These are phyloP conservation scores for Penicillium sp. DNA, from an alignment of 2,329 filamentous ascomycete species.

Conservation along the genomic window DNA sequence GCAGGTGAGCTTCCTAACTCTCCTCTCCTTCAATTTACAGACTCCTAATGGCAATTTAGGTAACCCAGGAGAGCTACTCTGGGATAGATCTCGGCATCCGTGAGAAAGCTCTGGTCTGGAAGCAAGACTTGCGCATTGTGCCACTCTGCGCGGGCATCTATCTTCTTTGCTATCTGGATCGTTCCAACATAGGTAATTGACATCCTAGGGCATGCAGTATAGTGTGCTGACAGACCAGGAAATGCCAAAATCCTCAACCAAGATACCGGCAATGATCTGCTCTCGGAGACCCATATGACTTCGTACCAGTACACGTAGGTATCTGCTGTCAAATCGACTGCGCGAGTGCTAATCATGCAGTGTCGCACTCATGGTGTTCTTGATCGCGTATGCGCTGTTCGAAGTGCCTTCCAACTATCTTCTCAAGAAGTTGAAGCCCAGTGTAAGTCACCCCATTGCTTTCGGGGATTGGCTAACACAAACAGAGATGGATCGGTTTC, in stretches of 20 bases:
- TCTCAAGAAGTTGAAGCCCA: slow-evolving; percentile 42
- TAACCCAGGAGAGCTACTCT: too few species aligned
- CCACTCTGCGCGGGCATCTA: slow-evolving; percentile 57
- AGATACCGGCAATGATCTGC: slow-evolving; percentile 52
- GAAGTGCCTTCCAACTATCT: slow-evolving; percentile 46
- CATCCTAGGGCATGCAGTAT: too few species aligned
- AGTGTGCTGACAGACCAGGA: slow-evolving; percentile 23
- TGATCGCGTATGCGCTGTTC: slow-evolving; percentile 43
- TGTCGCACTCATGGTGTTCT: slow-evolving; percentile 42
- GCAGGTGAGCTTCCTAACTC: too few species aligned
- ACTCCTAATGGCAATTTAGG: too few species aligned
- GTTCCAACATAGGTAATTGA: slow-evolving; percentile 62
- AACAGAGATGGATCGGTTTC: slow-evolving; percentile 41
- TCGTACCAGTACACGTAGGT: slow-evolving; percentile 51
- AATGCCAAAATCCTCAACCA: slow-evolving; percentile 60
- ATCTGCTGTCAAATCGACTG: too few species aligned
- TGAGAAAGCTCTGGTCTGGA: slow-evolving; percentile 41
- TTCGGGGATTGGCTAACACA: too few species aligned
- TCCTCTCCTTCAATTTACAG: too few species aligned
- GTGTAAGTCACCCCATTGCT: slow-evolving; percentile 22
- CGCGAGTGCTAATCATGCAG: slow-evolving; percentile 10
- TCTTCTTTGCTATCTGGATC: slow-evolving; percentile 59
- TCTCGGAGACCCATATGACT: slow-evolving; percentile 54
- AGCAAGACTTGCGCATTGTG: slow-evolving; percentile 56
- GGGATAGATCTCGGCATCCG: too few species aligned